Evolutionary conservation across 2,329 filamentous ascomycete species (phyloP).

Genomic region (Trichoderma sp.): DNA sequence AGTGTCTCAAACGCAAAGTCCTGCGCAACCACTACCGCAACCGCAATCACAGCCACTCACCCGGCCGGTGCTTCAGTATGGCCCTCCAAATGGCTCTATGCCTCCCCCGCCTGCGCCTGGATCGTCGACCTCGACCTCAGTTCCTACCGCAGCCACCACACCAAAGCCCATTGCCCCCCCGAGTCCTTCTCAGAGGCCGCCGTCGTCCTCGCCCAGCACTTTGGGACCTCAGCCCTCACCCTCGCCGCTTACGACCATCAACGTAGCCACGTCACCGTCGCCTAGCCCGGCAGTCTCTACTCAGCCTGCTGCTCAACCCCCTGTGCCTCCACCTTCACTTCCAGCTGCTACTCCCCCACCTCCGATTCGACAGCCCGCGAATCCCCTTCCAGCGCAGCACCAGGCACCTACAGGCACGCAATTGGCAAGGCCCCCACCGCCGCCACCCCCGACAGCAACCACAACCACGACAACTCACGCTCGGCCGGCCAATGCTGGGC

Average conservation of each 20-base stretch:
- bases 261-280: slow-evolving; percentile 13
- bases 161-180: slow-evolving; percentile 21
- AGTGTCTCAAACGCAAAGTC: slow-evolving; percentile 12
- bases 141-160: slow-evolving; percentile 13
- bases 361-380: slow-evolving; percentile 24
- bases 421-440: slow-evolving; percentile 20
- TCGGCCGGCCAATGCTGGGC: slow-evolving; percentile 21
- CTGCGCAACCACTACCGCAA: slow-evolving; percentile 9
- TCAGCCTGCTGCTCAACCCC: slow-evolving; percentile 3
- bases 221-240: slow-evolving; percentile 15
- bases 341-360: slow-evolving; percentile 26
- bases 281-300: background rate
- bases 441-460: slow-evolving; percentile 29
- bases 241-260: background rate
- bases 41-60: slow-evolving; percentile 22
- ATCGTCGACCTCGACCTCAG: slow-evolving; percentile 23
- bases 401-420: slow-evolving; percentile 23
- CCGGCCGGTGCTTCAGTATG: slow-evolving; percentile 63
- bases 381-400: slow-evolving; percentile 23
- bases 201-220: slow-evolving; percentile 23
- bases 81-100: slow-evolving; percentile 61
- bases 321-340: slow-evolving; percentile 20
- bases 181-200: slow-evolving; percentile 25
- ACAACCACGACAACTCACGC: slow-evolving; percentile 24
- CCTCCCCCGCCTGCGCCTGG: slow-evolving; percentile 47